Percentiles rank a stretch among this genome's conserved stretches.
phyloP scores from a whole-genome alignment of 768 basidiomycete species.

The Calocera cornea region DNA sequence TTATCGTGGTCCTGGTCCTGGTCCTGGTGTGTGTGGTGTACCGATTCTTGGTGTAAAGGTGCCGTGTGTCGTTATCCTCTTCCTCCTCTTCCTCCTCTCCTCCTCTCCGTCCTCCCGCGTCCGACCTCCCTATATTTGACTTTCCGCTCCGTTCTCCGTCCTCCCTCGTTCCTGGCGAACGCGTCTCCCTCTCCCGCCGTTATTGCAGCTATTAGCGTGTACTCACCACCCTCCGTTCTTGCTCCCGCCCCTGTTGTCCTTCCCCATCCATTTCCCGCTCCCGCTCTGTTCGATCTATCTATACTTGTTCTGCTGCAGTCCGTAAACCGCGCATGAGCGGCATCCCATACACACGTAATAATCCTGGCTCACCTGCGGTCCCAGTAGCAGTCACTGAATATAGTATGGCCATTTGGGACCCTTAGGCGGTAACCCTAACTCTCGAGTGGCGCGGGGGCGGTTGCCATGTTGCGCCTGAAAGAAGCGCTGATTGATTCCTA shows the following conservation, averaged over 20 bases:
- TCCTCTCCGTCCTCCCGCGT: slow-evolving; percentile 10
- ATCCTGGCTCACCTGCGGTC: background rate
- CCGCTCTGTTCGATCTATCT: background rate
- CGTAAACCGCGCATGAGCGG: background rate
- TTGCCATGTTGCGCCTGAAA: background rate
- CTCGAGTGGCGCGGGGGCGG: background rate
- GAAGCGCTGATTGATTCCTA: background rate
- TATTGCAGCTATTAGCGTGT: background rate
- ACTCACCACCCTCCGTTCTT: no score
- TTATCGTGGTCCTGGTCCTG: no score
- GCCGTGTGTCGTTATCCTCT: slow-evolving; percentile 15
- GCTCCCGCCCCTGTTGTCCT: background rate
- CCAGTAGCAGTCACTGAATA: background rate
- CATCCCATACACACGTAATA: background rate
- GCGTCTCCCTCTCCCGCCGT: no score
- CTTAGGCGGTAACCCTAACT: no score
- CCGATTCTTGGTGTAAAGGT: background rate
- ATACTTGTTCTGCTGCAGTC: background rate
- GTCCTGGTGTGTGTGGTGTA: background rate
- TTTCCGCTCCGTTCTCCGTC: slow-evolving; percentile 15
- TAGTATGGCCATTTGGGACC: background rate
- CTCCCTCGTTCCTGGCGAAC: slow-evolving; percentile 10
- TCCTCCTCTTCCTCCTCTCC: slow-evolving; percentile 19
- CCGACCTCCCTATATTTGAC: slow-evolving; percentile 15
- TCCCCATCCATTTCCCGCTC: background rate